phyloP scores from a whole-genome alignment of 2,329 filamentous ascomycete genomes.

The Calonectria ilicicola region DNA sequence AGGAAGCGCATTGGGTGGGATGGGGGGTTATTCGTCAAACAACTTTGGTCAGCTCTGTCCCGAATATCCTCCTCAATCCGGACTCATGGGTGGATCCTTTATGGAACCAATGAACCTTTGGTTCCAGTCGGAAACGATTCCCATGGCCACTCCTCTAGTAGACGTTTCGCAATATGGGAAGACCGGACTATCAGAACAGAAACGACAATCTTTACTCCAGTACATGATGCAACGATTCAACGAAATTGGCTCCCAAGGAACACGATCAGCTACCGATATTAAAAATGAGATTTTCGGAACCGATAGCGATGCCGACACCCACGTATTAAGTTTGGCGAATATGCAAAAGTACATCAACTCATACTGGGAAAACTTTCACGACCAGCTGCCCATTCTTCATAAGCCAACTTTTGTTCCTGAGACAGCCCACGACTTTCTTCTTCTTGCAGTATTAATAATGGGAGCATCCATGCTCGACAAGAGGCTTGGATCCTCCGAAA shows the following conservation, averaged over 20 bases:
- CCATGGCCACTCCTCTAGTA: slow-evolving; percentile 37
- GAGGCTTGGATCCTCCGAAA: slow-evolving; percentile 30
- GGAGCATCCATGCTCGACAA: slow-evolving; percentile 44
- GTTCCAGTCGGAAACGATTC: slow-evolving; percentile 42
- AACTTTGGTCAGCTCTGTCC: slow-evolving; percentile 44
- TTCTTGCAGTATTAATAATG: slow-evolving; percentile 43
- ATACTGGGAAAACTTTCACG: slow-evolving; percentile 44
- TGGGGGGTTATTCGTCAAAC: slow-evolving; percentile 43
- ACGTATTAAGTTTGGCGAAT: slow-evolving; percentile 41
- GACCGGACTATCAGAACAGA: slow-evolving; percentile 41
- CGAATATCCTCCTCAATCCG: slow-evolving; percentile 39
- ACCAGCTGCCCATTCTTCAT: slow-evolving; percentile 43
- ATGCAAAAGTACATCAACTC: slow-evolving; percentile 43
- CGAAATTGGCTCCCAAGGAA: slow-evolving; percentile 43
- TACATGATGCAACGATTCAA: slow-evolving; percentile 45
- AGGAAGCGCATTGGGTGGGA: slow-evolving; percentile 33
- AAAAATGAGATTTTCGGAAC: slow-evolving; percentile 44
- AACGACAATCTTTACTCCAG: slow-evolving; percentile 42
- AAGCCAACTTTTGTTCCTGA: slow-evolving; percentile 42
- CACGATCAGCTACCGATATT: slow-evolving; percentile 42
- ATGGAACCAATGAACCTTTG: slow-evolving; percentile 44
- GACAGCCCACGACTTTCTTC: slow-evolving; percentile 42
- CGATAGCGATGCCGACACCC: slow-evolving; percentile 40
- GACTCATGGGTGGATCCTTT: slow-evolving; percentile 39
- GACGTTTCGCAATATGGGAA: slow-evolving; percentile 40